Base-by-base conservation (phyloP, 2,329 filamentous ascomycete species). In the Epichloe sibirici region DNA sequence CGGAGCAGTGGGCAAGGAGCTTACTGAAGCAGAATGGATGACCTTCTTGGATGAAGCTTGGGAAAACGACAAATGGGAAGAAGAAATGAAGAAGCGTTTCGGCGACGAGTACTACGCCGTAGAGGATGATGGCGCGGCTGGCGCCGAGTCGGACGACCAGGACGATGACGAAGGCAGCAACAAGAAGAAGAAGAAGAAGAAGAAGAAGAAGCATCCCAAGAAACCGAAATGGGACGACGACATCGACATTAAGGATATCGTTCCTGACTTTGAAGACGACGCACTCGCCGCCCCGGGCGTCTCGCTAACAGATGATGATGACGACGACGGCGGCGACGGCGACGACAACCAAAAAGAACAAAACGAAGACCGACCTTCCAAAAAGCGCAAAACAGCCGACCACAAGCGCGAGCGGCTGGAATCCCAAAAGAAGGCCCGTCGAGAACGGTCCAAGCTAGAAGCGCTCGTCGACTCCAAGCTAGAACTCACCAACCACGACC, bases 211-310 rank as follows among this genome's bases (percentile, higher is more conserved):
- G 42, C 69, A 70, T 17, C 58, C 69, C 50, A 82, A 80, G 65
- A 82, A 79, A 63, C 82, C 81, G 58, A 83, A 77, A 63, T 98
- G 91, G 86, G 88, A 96, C 61, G 90, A 97, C 63, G 93, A 98
- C 65, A 96, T 98, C 61, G 90, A 97, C 65, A 97, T 98, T 71
- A 89, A 86, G 56, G 91, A 95, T 66, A 77, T 96, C 49, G 73
- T 95, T 31, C 90, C 89, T 1, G 88, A 95, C 56, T 95, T 94
- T 63, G 81, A 88, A 21, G 86, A 88, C 28, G 79, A 80, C 6
- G 71, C 76, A 53, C 23, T 45, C 4, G 65, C 46, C 23, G 70
- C 74, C 48, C 78, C 80, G 21, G 70, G 72, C 1, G 69, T 86
- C 54, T 71, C 71, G 1, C 70, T 85, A 2, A 79, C 80, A 5